Evolutionary conservation across 2,329 filamentous ascomycete species (phyloP).

Genomic region (Colletotrichum sublineola): DNA sequence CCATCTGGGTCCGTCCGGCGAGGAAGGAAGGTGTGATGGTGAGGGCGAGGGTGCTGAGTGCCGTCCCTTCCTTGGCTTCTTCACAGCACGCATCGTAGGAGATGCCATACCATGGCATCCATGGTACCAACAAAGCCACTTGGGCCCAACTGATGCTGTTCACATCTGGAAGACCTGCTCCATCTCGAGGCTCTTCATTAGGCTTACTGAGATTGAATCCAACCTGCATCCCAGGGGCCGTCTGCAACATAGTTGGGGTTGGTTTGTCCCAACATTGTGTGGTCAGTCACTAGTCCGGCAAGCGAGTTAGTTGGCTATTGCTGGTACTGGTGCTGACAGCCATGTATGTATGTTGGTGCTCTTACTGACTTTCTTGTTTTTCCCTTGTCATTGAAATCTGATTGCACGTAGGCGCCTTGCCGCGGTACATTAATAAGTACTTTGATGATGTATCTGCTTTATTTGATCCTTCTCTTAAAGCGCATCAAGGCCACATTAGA

Average conservation of each 20-base stretch:
- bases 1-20: not conserved
- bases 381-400: not conserved
- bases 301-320: conserved; percentile 15
- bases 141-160: not conserved
- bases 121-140: not conserved
- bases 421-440: not conserved
- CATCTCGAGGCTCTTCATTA: conserved; percentile 1
- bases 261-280: conserved; percentile 3
- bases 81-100: not conserved
- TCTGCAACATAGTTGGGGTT: not conserved
- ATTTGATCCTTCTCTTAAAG: conserved; percentile 3
- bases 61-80: conserved; percentile 9
- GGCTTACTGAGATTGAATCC: conserved; percentile 1
- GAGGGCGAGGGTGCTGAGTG: not conserved
- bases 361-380: not conserved
- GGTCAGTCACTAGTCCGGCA: not conserved
- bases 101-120: not conserved
- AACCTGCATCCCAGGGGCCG: not conserved
- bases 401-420: not conserved
- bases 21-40: conserved; percentile 12
- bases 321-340: not conserved
- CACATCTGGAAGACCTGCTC: not conserved
- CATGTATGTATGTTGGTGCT: not conserved
- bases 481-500: not conserved
- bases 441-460: not conserved